Conservation (phyloP, 2,329 filamentous ascomycete species). For the Mycogone perniciosa region DNA sequence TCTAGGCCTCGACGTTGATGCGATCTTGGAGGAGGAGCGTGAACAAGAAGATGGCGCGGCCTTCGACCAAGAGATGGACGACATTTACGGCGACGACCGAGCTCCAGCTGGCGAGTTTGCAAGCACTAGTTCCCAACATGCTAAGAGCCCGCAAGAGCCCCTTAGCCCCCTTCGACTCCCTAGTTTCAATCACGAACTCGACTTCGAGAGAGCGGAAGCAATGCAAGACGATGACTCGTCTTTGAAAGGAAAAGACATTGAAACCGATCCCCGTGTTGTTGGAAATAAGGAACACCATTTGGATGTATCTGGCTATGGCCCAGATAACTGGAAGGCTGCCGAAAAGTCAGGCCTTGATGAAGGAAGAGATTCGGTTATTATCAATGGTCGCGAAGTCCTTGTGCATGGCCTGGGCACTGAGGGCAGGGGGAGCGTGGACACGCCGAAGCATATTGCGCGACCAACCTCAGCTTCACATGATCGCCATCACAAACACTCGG, state of each 20-base stretch:
- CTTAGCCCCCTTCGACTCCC: slow-evolving; percentile 20
- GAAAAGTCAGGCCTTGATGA: slow-evolving; percentile 53
- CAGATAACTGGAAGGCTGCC: slow-evolving; percentile 67
- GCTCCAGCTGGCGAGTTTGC: slow-evolving; percentile 15
- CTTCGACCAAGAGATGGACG: slow-evolving; percentile 55
- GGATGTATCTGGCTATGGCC: slow-evolving; percentile 72
- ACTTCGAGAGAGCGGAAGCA: slow-evolving; percentile 41
- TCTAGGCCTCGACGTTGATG: slow-evolving; percentile 90
- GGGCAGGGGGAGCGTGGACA: slow-evolving; percentile 52
- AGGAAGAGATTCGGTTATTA: slow-evolving; percentile 65
- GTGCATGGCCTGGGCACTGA: slow-evolving; percentile 57
- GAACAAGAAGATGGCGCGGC: slow-evolving; percentile 55
- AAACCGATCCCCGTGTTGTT: slow-evolving; percentile 37
- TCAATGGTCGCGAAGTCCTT: slow-evolving; percentile 66
- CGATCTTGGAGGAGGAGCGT: slow-evolving; percentile 73
- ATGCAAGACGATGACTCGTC: slow-evolving; percentile 26
- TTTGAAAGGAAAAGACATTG: slow-evolving; percentile 17
- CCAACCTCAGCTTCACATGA: slow-evolving; percentile 16
- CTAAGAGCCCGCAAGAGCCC: slow-evolving; percentile 38
- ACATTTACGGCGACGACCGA: slow-evolving; percentile 51
- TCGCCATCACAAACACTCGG: slow-evolving; percentile 27
- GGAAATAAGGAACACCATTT: slow-evolving; percentile 57
- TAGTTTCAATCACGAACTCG: slow-evolving; percentile 67
- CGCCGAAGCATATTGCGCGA: slow-evolving; percentile 26
- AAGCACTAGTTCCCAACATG: slow-evolving; percentile 3